Base-by-base conservation (phyloP, 352 stramenopile genomes). In the Phytophthora colocasiae region DNA sequence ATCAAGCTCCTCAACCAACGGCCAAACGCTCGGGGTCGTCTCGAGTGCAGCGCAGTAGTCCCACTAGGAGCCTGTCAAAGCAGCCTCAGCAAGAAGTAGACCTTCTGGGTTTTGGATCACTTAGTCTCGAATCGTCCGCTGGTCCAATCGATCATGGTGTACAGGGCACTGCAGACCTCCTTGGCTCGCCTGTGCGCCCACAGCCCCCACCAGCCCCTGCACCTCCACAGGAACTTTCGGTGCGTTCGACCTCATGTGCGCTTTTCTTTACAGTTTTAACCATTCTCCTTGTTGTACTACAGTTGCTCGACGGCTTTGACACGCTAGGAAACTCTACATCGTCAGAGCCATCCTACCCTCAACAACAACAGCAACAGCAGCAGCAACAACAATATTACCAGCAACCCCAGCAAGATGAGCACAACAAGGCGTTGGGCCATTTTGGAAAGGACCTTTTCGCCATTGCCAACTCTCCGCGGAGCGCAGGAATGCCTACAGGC, bases 371-470 rank as follows among this genome's bases (percentile, higher is more conserved):
- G 15, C 61, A 67, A 32, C 69, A 19, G 19, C 19, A 19, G 15
- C 61, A 67, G 29, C 69, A 82, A 22, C 22, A 22, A 32, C 66
- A 75, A 12, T 70, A 75, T 49, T 73, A 78, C 41, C 71, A 75
- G 41, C 59, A 68, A 46, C 56, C 60, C 0, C 55, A 72, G 22
- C 68, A 77, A 7, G 85, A 91, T 55, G 76, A 91, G 11, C 83
- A 82, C 44, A 80, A 84, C 45, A 87, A 87, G 66, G 77, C 80
- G 6, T 60, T 95, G 43, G 89, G 86, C 48, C 73, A 93, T 71
- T 90, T 94, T 61, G 86, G 86, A 43, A 96, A 95, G 68, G 88
- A 94, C 38, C 64, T 96, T 3, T 96, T 95, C 58, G 89, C 86
- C 14, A 89, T 93, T 58, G 86, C 83, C 57, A 95, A 95, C 66